These are phyloP conservation scores for Paecilomyces variotii DNA, from an alignment of 2,329 filamentous ascomycete species.

Conservation along the genomic window DNA sequence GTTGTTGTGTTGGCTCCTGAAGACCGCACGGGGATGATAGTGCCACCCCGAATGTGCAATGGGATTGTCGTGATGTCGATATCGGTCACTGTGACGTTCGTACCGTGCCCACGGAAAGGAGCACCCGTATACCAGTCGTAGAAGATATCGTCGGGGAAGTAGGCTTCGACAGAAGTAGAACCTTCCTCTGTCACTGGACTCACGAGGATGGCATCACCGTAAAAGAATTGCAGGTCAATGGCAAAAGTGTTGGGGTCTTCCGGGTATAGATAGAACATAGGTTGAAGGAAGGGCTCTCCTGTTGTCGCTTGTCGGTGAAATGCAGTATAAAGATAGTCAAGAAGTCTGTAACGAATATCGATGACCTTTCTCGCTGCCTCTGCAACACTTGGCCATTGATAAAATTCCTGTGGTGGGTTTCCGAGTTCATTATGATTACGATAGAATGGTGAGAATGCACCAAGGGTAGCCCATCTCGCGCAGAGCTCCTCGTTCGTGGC, in stretches of 20 bases:
- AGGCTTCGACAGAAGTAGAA: conserved; percentile 45
- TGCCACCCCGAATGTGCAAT: conserved; percentile 55
- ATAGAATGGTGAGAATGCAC: conserved; percentile 68
- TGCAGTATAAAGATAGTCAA: conserved; percentile 73
- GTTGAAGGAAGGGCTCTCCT: conserved; percentile 60
- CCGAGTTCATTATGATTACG: conserved; percentile 59
- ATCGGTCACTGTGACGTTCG: conserved; percentile 35
- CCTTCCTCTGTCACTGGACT: conserved; percentile 48
- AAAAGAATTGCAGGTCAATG: conserved; percentile 53
- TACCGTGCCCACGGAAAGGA: conserved; percentile 39
- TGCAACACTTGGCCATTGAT: conserved; percentile 58
- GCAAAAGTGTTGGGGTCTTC: conserved; percentile 44
- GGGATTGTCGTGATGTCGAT: conserved; percentile 49
- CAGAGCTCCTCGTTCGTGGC: conserved; percentile 62
- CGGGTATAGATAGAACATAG: conserved; percentile 66
- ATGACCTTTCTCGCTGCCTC: conserved; percentile 61
- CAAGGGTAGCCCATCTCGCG: conserved; percentile 65
- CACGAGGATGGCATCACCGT: conserved; percentile 48
- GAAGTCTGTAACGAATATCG: conserved; percentile 62
- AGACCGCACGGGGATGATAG: conserved; percentile 50
- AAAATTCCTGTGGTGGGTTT: conserved; percentile 61
- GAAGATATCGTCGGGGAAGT: conserved; percentile 51
- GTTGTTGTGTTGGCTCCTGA: conserved; percentile 52
- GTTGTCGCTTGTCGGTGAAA: conserved; percentile 52
- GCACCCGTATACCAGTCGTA: conserved; percentile 53